phyloP scores from a whole-genome alignment of 1,284 basidiomycete genomes.

The Trametes sp. region DNA sequence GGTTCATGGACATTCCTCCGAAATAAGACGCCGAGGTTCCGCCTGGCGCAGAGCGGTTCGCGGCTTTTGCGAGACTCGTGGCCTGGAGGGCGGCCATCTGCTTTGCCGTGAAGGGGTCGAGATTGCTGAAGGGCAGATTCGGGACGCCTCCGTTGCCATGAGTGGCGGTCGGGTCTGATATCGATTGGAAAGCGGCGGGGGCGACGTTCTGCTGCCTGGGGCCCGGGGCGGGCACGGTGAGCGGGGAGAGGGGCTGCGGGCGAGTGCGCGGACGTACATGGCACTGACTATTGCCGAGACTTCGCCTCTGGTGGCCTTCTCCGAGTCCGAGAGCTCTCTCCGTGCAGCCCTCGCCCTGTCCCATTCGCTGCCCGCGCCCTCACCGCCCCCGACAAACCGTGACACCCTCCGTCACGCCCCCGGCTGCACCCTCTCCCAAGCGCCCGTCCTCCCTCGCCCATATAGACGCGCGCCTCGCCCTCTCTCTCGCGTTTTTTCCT shows the following conservation, averaged over 20 bases:
- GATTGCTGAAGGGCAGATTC: constrained; percentile 35
- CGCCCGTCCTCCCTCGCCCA: background rate
- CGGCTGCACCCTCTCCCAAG: background rate
- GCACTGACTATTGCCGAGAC: background rate
- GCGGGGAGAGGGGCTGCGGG: constrained; percentile 4
- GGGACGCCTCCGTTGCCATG: constrained; percentile 19
- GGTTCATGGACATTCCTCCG: constrained; percentile 62
- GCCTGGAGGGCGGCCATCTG: constrained; percentile 79
- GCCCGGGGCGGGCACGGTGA: constrained; percentile 1
- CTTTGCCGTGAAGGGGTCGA: constrained; percentile 59
- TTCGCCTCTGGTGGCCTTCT: background rate
- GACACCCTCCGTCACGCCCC: constrained; percentile 3
- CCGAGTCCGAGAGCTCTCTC: background rate
- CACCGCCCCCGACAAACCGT: background rate
- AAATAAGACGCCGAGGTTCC: constrained; percentile 74
- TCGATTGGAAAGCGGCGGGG: constrained; percentile 13
- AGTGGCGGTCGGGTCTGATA: constrained; percentile 13
- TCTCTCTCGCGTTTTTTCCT: constrained; percentile 23
- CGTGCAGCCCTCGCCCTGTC: background rate
- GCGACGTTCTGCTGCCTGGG: constrained; percentile 32
- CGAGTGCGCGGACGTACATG: constrained; percentile 24
- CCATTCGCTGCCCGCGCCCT: background rate
- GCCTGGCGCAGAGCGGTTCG: constrained; percentile 61
- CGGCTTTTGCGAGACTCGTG: constrained; percentile 66
- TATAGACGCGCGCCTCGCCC: constrained; percentile 15